These are phyloP conservation scores for Botrytis tulipae DNA, from an alignment of 2,329 filamentous ascomycete species.

Conservation along the genomic window DNA sequence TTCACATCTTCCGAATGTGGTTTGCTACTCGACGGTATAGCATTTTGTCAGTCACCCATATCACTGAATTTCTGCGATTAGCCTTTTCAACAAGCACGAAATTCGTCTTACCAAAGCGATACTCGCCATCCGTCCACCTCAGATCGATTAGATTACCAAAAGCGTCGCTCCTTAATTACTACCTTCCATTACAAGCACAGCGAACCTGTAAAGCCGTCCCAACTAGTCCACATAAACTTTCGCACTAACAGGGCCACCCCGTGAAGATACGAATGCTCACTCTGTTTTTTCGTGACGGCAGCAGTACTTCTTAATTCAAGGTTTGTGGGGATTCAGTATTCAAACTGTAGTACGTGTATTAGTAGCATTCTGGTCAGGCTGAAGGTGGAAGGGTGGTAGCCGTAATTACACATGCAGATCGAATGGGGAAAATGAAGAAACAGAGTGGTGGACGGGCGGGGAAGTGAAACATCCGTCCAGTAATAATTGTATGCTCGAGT, in stretches of 20 bases:
- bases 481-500: neutral
- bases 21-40: neutral
- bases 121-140: neutral
- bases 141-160: neutral
- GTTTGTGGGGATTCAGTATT: neutral
- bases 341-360: neutral
- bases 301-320: neutral
- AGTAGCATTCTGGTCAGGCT: neutral
- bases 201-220: neutral
- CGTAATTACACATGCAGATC: neutral
- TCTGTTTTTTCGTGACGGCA: neutral
- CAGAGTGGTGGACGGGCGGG: neutral
- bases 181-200: neutral
- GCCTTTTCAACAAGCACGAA: neutral
- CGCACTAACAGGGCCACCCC: neutral
- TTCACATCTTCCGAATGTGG: neutral
- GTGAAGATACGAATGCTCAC: neutral
- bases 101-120: neutral
- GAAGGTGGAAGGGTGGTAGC: neutral
- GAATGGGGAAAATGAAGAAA: neutral
- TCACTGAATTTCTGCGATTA: neutral
- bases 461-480: neutral
- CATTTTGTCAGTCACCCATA: neutral
- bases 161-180: neutral
- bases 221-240: neutral